Evolutionary conservation across 2,329 filamentous ascomycete genomes (phyloP), one percentile per base, ranked within the genome.

Genomic region (Colletotrichum horii): DNA sequence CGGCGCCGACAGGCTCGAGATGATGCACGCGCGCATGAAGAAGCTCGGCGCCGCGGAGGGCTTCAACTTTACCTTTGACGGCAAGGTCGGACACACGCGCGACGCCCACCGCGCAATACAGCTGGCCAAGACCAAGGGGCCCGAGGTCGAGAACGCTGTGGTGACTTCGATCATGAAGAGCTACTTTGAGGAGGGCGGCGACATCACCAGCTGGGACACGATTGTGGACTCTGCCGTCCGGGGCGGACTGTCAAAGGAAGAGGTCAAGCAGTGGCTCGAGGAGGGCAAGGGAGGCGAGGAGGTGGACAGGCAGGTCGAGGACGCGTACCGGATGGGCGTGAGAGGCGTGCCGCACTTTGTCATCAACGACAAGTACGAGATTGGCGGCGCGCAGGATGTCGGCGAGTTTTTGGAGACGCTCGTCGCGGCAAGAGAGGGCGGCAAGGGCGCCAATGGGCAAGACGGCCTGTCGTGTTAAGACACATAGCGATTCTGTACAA

Each of bases 71-170:
- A 90, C 90, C 26, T 94, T 93, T 78, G 90, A 90, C 15, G 94
- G 95, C 70, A 91, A 89, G 78, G 92, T 92, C 8, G 96, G 96
- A 64, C 94, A 93, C 80, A 96, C 95, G 22, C 88, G 95, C 24
- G 94, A 97, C 79, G 94, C 93, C 72, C 95, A 98, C 83, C 91
- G 95, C 5, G 81, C 96, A 76, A 89, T 96, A 60, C 92, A 96
- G 85, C 88, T 96, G 71, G 95, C 87, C 83, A 84, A 92, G 88
- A 83, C 80, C 74, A 75, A 90, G 70, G 86, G 85, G 5, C 81
- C 81, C 26, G 85, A 89, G 60, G 79, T 89, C 66, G 91, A 95
- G 85, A 92, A 89, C 43, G 84, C 85, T 65, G 88, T 95, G 15
- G 88, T 94, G 28, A 86, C 91, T 78, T 88, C 91, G 78, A 82